Evolutionary conservation across 2,329 filamentous ascomycete genomes (phyloP).

Genomic region (Didymosphaeria variabile): DNA sequence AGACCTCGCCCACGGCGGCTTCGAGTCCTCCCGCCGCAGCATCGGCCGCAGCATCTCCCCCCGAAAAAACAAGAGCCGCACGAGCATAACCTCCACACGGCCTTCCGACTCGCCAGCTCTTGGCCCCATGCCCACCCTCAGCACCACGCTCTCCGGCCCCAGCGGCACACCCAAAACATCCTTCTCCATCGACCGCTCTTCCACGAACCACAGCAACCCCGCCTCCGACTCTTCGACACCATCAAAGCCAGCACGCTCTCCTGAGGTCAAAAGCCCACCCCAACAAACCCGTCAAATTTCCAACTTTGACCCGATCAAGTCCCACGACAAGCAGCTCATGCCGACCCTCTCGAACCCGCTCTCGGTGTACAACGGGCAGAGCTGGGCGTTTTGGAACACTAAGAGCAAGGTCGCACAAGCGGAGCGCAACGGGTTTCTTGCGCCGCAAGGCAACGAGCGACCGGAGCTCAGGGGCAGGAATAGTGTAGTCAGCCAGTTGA

Average conservation of each 20-base stretch:
- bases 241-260: background rate
- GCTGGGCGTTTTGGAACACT: slow-evolving; percentile 8
- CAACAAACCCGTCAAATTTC: background rate
- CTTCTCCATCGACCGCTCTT: slow-evolving; percentile 1
- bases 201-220: background rate
- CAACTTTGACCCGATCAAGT: background rate
- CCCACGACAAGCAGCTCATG: background rate
- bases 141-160: background rate
- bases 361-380: background rate
- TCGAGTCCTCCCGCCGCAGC: slow-evolving; percentile 6
- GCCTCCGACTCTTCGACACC: background rate
- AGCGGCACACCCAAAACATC: background rate
- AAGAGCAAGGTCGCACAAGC: background rate
- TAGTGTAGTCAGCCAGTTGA: slow-evolving; percentile 5
- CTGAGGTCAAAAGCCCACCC: background rate
- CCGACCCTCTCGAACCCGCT: background rate
- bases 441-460: background rate
- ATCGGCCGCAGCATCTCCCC: slow-evolving; percentile 12
- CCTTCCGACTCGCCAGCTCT: background rate
- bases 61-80: background rate
- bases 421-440: slow-evolving; percentile 1
- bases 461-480: background rate
- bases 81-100: background rate
- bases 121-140: background rate
- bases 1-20: slow-evolving; percentile 2